Conservation (phyloP, 495 filamentous ascomycete species). For the Oleoguttula mirabilis region DNA sequence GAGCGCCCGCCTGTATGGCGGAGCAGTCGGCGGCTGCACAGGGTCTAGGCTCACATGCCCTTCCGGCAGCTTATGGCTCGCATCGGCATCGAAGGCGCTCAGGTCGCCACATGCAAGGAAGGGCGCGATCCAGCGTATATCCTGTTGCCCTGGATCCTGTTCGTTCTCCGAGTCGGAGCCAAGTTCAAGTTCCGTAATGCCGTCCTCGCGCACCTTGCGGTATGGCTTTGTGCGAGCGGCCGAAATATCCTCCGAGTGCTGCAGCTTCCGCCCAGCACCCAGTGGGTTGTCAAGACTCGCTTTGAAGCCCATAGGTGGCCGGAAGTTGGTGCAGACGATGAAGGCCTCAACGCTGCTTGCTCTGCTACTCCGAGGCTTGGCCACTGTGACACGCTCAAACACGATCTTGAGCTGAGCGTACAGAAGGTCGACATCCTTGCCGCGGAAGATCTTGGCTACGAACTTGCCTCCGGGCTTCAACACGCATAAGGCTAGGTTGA, state of each 20-base stretch:
- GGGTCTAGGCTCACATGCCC: conserved; percentile 74
- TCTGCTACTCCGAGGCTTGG: conserved; percentile 82
- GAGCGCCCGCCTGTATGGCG: conserved; percentile 82
- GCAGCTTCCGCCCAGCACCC: conserved; percentile 42
- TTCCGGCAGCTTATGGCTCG: conserved; percentile 73
- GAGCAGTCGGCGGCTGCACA: conserved; percentile 90
- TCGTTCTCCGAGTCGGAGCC: conserved; percentile 31
- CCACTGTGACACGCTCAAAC: conserved; percentile 75
- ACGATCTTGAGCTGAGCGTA: conserved; percentile 86
- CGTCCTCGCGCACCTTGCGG: conserved; percentile 31
- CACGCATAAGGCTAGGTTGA: conserved; percentile 85
- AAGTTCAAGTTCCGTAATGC: conserved; percentile 49
- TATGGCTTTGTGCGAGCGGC: conserved; percentile 25
- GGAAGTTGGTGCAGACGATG: conserved; percentile 84
- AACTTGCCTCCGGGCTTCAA: conserved; percentile 88
- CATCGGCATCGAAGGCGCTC: conserved; percentile 89
- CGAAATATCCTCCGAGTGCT: conserved; percentile 1
- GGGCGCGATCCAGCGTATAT: conserved; percentile 71
- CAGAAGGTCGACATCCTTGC: conserved; percentile 80
- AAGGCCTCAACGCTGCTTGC: conserved; percentile 95
- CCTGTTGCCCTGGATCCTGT: conserved; percentile 24
- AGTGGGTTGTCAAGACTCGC: conserved; percentile 57
- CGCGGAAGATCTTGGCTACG: conserved; percentile 94
- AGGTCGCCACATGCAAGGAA: conserved; percentile 95
- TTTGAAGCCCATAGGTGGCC: conserved; percentile 42